Evolutionary conservation across 1,139 yeast species (phyloP), one percentile per base, ranked within the genome.

Genomic region (Suhomyces panamericanus): DNA sequence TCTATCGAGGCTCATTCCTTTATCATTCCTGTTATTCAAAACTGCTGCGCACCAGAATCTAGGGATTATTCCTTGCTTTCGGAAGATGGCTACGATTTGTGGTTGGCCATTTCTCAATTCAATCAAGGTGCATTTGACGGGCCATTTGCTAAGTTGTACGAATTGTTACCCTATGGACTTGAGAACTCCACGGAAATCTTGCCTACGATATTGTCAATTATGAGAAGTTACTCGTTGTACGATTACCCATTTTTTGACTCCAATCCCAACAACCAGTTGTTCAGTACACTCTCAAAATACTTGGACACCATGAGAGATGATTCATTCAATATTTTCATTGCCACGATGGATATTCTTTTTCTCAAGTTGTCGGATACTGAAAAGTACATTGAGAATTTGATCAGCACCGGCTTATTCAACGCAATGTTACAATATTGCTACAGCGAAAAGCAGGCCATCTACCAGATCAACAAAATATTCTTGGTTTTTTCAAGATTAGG

Each of bases 51-150:
- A 3, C 83, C 83, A 8, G 57, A 67, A 5, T 78, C 90, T 1
- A 82, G 81, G 29, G 72, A 74, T 44, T 83, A 83, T 52, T 70
- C 83, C 2, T 70, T 87, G 42, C 63, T 93, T 10, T 74, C 86
- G 26, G 98, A 93, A 58, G 99, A 93, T 63, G 97, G 96, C 0
- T 81, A 81, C 57, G 95, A 88, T 42, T 69, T 93, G 42, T 91
- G 98, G 97, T 70, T 79, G 32, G 75, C 85, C 0, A 60, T 89
- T 4, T 63, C 91, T 41, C 87, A 83, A 49, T 83, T 84, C 43
- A 62, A 67, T 39, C 82, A 82, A 15, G 51, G 55, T 1, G 59
- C 55, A 31, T 59, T 55, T 16, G 54, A 56, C 17, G 56, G 59
- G 6, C 66, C 69, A 30, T 67, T 88, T 27, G 57, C 77, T 5